Base-by-base conservation (phyloP, 208 protist genomes). In the Herpetomonas muscarum region DNA sequence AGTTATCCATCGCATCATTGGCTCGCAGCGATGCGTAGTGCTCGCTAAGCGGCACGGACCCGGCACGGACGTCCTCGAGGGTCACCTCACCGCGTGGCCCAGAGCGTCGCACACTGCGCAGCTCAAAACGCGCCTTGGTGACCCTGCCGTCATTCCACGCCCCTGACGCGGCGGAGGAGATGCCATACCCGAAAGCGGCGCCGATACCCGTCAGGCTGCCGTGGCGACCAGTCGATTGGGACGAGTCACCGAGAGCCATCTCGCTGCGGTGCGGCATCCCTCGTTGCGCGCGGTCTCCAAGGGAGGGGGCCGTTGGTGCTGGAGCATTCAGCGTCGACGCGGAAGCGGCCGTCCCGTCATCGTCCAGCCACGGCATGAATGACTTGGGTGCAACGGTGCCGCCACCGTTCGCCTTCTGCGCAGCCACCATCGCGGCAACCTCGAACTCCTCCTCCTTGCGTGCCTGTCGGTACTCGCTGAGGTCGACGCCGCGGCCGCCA, bases 111-210 rank as follows among this genome's bases (percentile, higher is more conserved):
- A 81, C 81, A 12, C 71, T 76, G n/a, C 85, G 77, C 10, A 92
- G 44, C 59, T 92, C 85, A 70, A 86, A 83, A 0, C 79, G 81
- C 26, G 82, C 52, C 28, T 76, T 61, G 25, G 55, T 76, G 9
- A 24, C 57, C 31, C 41, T 30, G 39, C 63, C 21, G 41, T 36
- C 5, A 39, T 55, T 55, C 39, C 24, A 21, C 9, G 26, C 24
- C 19, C 19, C 17, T 6, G 7, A 22, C 21, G 15, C 26, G 3
- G 47, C 1, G 24, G 3, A 1, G 26, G 1, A 12, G 22, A 37
- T 44, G 24, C 41, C 24, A 31, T n/a, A 17, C 34, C 41, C 34
- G n/a, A n/a, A n/a, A n/a, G n/a, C n/a, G n/a, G n/a, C n/a, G n/a
- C n/a, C n/a, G n/a, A n/a, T n/a, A n/a, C n/a, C n/a, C n/a, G n/a